A percentile compares a stretch with the other conserved stretches of the same genome.
phyloP scores from a whole-genome alignment of 2,329 filamentous ascomycete species.

The Talaromyces pinophilus region DNA sequence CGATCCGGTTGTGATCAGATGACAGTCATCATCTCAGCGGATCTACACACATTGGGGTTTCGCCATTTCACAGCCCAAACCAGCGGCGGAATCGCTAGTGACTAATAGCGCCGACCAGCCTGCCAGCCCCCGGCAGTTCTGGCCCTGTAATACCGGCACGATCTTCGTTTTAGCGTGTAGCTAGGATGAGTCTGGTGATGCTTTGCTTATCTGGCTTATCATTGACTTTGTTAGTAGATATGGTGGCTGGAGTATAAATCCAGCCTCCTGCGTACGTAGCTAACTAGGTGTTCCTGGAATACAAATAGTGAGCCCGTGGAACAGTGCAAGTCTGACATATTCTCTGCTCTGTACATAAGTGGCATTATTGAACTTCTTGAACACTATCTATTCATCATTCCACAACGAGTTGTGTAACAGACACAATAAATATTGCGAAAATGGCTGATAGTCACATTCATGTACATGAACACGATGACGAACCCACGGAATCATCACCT shows the following conservation, averaged over 20 bases:
- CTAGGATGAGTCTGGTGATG: slow-evolving; percentile 7
- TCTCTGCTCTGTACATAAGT: background rate
- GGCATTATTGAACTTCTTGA: background rate
- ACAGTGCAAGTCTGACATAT: background rate
- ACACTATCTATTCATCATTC: background rate
- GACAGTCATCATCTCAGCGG: background rate
- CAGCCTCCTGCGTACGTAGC: background rate
- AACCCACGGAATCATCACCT: slow-evolving; percentile 20
- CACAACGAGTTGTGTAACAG: background rate
- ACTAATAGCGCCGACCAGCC: background rate
- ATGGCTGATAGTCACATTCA: background rate
- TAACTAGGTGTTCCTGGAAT: background rate
- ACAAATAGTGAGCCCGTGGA: background rate
- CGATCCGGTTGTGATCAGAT: background rate
- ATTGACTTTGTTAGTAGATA: background rate
- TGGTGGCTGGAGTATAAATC: background rate
- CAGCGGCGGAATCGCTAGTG: background rate
- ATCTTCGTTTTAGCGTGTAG: background rate
- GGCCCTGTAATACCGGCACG: slow-evolving; percentile 4
- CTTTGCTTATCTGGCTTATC: background rate
- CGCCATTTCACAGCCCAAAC: background rate
- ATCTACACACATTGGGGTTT: background rate
- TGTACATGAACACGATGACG: background rate
- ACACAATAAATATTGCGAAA: background rate
- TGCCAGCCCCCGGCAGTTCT: background rate